phyloP scores from a whole-genome alignment of 257 asterid genomes.

The Nicotiana knightiana region DNA sequence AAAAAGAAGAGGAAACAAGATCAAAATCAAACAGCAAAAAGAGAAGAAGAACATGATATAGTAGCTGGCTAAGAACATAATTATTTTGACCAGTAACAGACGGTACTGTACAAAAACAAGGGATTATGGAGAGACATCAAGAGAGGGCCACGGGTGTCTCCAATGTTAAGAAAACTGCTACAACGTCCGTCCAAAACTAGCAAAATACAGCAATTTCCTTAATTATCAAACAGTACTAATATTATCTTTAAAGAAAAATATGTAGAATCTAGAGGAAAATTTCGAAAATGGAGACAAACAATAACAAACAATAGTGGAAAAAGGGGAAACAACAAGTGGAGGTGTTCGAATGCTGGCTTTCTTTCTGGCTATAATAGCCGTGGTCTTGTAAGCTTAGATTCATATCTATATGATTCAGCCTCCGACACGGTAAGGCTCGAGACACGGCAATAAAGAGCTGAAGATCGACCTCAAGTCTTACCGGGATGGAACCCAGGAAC shows the following conservation, averaged over 20 bases:
- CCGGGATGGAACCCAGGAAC: too few species aligned
- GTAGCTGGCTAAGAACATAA: constrained; percentile 1
- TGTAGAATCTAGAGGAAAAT: not conserved
- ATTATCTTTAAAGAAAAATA: not conserved
- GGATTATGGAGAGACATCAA: not conserved
- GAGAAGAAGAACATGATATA: constrained; percentile 4
- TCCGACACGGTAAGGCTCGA: too few species aligned
- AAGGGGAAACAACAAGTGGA: constrained; percentile 1
- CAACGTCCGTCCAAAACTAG: constrained; percentile 1
- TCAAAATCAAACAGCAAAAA: not conserved
- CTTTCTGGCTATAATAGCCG: not conserved
- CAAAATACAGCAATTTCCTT: not conserved
- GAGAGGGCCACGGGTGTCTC: constrained; percentile 8
- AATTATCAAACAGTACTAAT: not conserved
- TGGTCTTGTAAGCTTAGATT: not conserved
- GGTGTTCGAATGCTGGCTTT: not conserved
- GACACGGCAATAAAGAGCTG: too few species aligned
- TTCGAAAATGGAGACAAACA: not conserved
- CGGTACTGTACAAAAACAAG: not conserved
- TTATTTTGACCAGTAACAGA: not conserved
- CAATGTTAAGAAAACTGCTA: not conserved
- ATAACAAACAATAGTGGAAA: not conserved
- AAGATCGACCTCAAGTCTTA: too few species aligned
- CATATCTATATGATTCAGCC: not conserved
- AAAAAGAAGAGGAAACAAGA: not conserved